A percentile compares a stretch with the other conserved stretches of the same genome.
Evolutionary conservation across 2,329 filamentous ascomycete genomes (phyloP).

Genomic region (Beauveria brongniartii): DNA sequence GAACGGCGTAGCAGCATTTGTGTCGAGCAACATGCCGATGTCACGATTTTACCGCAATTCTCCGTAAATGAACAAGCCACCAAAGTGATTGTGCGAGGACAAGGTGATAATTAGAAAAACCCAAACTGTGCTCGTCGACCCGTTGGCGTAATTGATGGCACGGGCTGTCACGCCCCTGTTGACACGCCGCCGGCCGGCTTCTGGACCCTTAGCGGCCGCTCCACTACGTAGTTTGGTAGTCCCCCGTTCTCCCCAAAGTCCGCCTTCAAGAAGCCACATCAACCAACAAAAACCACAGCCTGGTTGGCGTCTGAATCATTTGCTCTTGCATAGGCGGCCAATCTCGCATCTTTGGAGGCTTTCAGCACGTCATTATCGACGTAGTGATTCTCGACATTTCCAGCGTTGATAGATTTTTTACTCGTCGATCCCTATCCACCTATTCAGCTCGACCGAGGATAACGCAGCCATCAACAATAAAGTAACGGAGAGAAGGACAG

Average conservation of each 20-base stretch:
- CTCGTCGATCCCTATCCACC: not conserved
- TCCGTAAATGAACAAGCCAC: not conserved
- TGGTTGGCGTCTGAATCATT: not conserved
- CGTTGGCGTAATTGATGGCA: conserved; percentile 1
- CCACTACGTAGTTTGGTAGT: not conserved
- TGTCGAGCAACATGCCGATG: not conserved
- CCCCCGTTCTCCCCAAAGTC: conserved; percentile 3
- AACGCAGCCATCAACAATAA: too few species aligned
- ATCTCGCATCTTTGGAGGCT: not conserved
- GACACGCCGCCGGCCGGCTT: conserved; percentile 1
- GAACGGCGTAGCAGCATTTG: not conserved
- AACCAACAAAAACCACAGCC: conserved; percentile 10
- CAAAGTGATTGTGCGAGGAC: not conserved
- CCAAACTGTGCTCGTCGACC: not conserved
- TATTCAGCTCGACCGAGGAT: not conserved
- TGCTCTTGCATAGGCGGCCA: conserved; percentile 2
- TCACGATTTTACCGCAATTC: too few species aligned
- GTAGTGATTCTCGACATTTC: not conserved
- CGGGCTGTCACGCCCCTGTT: not conserved
- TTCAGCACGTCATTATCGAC: not conserved
- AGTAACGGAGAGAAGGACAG: too few species aligned
- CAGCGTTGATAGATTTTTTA: not conserved
- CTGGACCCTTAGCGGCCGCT: conserved; percentile 10
- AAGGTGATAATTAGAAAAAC: not conserved
- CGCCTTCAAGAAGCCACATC: conserved; percentile 10